Evolutionary conservation across 257 asterid species (phyloP), one percentile per base, ranked within the genome.

Genomic region (Oldenlandia corymbosa): DNA sequence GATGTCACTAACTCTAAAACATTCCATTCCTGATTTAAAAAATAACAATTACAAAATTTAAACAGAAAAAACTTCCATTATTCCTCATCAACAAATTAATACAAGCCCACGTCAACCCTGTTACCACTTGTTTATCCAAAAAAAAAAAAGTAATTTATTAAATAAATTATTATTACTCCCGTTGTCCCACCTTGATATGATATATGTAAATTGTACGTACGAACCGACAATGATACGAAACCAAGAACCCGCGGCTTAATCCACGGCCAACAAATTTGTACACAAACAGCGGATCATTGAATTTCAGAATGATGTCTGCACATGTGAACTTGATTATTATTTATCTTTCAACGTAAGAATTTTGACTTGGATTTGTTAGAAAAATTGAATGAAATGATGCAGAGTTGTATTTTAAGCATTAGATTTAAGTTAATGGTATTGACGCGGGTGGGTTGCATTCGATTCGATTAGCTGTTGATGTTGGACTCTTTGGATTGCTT

Each of bases 401-500:
- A n/a, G n/a, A n/a, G n/a, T n/a, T n/a, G n/a, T n/a, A n/a, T n/a
- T n/a, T n/a, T n/a, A n/a, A n/a, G n/a, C n/a, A n/a, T n/a, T n/a
- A n/a, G n/a, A n/a, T n/a, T n/a, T n/a, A n/a, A n/a, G n/a, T n/a
- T n/a, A n/a, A 1, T 51, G 37, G 26, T 65, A 53, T 48, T 43
- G 47, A 49, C 6, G n/a, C 36, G 34, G 41, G 34, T 34, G 47
- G 30, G 39, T 3, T 34, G 39, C 39, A 34, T 34, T 4, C 4
- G 39, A 34, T 39, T 1, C 1, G 43, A 7, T 4, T 34, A 39
- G 47, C 63, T 20, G 56, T 54, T 42, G 56, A 55, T 66, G 55
- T 66, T 55, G 13, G 56, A 66, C 70, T 66, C n/a, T n/a, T n/a
- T n/a, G 54, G 55, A 42, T 30, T 11, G 13, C n/a, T n/a, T n/a